Evolutionary conservation across 2,329 filamentous ascomycete genomes (phyloP).

Genomic region (Mycosphaerella sp.): DNA sequence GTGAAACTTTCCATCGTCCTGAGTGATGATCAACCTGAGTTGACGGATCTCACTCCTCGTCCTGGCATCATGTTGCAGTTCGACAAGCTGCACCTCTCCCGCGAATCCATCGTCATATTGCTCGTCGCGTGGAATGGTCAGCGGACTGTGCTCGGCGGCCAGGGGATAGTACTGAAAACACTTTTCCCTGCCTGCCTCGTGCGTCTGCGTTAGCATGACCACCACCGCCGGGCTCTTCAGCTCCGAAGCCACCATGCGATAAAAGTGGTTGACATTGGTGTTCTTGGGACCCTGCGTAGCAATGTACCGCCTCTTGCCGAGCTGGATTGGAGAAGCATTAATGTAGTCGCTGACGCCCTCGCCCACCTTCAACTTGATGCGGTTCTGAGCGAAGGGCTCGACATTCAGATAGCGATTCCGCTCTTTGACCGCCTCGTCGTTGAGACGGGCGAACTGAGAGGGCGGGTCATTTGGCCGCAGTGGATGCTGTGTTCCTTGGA

Average conservation of each 20-base stretch:
- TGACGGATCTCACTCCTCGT: slow-evolving; percentile 67
- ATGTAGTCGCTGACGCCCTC: slow-evolving; percentile 54
- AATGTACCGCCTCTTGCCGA: slow-evolving; percentile 61
- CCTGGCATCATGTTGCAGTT: slow-evolving; percentile 49
- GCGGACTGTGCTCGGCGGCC: slow-evolving; percentile 24
- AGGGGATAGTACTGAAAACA: slow-evolving; percentile 75
- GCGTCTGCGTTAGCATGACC: slow-evolving; percentile 88
- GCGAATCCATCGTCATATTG: slow-evolving; percentile 47
- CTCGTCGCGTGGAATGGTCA: slow-evolving; percentile 25
- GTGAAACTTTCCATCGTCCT: slow-evolving; percentile 35
- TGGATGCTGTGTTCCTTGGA: slow-evolving; percentile 39
- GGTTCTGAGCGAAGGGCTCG: slow-evolving; percentile 80
- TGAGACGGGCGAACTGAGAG: slow-evolving; percentile 55
- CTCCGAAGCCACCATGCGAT: slow-evolving; percentile 80
- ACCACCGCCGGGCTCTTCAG: slow-evolving; percentile 62
- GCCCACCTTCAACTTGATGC: slow-evolving; percentile 73
- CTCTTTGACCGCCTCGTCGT: slow-evolving; percentile 49
- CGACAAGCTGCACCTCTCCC: slow-evolving; percentile 60
- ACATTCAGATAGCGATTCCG: slow-evolving; percentile 88
- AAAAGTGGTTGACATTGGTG: slow-evolving; percentile 72
- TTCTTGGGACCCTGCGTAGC: slow-evolving; percentile 82
- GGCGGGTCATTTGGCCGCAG: slow-evolving; percentile 37
- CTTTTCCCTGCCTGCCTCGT: slow-evolving; percentile 72
- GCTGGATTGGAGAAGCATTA: slow-evolving; percentile 45
- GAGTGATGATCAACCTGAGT: slow-evolving; percentile 48